These are phyloP conservation scores for Fusarium mexicanum DNA, from an alignment of 2,329 filamentous ascomycete genomes.

Conservation along the genomic window DNA sequence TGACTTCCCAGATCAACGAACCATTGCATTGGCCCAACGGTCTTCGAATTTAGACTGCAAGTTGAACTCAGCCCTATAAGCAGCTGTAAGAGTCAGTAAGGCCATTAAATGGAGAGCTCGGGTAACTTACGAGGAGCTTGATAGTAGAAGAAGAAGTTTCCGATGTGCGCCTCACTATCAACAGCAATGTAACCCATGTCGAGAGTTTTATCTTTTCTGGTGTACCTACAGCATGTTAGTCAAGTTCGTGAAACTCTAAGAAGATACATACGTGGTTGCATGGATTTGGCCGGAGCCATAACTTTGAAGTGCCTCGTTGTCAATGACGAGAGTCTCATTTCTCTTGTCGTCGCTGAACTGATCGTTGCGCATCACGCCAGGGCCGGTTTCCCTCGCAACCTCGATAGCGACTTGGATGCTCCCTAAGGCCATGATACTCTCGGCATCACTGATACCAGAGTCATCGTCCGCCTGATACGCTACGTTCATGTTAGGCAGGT, in stretches of 20 bases:
- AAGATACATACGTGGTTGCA: neutral
- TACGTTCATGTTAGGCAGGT: neutral
- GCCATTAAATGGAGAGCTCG: rapidly evolving
- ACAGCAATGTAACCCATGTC: neutral
- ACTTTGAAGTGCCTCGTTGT: no score
- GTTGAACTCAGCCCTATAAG: neutral
- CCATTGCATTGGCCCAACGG: rapidly evolving
- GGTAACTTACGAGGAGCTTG: neutral
- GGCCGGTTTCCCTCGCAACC: no score
- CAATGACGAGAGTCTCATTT: neutral
- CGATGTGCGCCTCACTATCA: neutral
- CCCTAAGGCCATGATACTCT: neutral
- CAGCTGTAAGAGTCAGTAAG: neutral
- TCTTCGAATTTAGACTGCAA: rapidly evolving
- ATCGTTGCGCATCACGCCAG: rapidly evolving
- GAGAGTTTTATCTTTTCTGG: neutral
- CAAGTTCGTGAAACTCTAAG: rapidly evolving
- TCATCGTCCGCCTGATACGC: rapidly evolving
- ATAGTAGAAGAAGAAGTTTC: neutral
- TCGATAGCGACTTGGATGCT: neutral
- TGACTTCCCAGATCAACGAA: rapidly evolving
- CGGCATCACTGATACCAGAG: neutral
- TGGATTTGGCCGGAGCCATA: neutral
- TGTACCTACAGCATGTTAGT: neutral
- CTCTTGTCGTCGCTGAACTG: neutral